Base-by-base conservation (phyloP, 345 rosid species). In the Populus tremula region DNA sequence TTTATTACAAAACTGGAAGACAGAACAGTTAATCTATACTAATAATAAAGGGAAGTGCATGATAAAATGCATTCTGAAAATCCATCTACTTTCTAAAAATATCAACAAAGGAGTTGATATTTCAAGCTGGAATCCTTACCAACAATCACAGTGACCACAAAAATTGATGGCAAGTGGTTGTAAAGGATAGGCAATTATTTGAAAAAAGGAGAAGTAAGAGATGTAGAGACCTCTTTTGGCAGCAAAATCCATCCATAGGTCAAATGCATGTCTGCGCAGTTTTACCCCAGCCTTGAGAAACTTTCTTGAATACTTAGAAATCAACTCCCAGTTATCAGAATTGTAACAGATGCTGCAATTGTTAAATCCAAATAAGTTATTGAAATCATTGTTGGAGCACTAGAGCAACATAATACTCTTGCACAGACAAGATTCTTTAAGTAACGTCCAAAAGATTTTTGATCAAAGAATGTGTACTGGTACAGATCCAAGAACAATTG, bases 241-340 rank as follows among this genome's bases (percentile, higher is more conserved):
- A 75, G 95, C 89, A 82, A 90, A 91, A 36, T 89, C 89, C 95
- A 94, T 94, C 97, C 94, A 94, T 36, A 71, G 75, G 79, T 89
- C 97, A 79, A 91, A 93, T 45, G 97, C 67, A 73, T 88, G 76
- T 83, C 73, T 82, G 78, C 90, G 90, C 53, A 93, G 86, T 82
- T 93, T 91, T 69, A 90, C 88, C 65, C 95, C 93, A 56, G 89
- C 91, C 85, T 77, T 89, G 64, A 89, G 67, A 89, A 91, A 91
- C 69, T 83, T 86, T 67, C 82, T 89, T 3, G 88, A 82, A 81
- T 87, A 93, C 86, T 93, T 94, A 5, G 80, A 71, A 4, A 91
- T 81, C 85, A 91, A 81, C 61, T 84, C 84, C 97, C 94, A 93
- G 43, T 93, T 82, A 78, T 88, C 87, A 12, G 87, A 72, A 49